Conservation (phyloP, 1,139 yeast genomes). For the Suhomyces panamericanus region DNA sequence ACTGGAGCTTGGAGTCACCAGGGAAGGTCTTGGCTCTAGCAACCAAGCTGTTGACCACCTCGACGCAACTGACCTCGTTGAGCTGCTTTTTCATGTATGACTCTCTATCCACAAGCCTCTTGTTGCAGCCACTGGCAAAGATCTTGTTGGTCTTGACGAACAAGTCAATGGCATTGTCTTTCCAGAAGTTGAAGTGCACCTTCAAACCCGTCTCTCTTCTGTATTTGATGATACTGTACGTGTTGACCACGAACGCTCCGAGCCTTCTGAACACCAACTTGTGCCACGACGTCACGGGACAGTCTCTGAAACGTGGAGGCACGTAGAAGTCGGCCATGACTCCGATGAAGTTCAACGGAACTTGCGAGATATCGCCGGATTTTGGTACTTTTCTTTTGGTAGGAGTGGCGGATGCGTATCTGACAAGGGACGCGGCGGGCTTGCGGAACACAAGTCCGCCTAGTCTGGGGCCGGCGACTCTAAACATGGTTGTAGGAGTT, state of each 20-base stretch:
- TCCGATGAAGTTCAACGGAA: constrained; percentile 43
- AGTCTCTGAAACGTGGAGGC: constrained; percentile 36
- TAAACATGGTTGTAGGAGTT: constrained; percentile 7
- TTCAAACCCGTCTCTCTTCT: constrained; percentile 62
- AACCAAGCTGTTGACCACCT: constrained; percentile 37
- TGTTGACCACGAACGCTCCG: constrained; percentile 58
- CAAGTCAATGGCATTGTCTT: constrained; percentile 66
- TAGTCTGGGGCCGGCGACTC: constrained; percentile 5
- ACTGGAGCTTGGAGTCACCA: constrained; percentile 55
- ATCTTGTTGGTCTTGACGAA: constrained; percentile 68
- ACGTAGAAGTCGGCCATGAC: constrained; percentile 47
- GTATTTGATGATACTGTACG: constrained; percentile 63
- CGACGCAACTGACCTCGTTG: constrained; percentile 58
- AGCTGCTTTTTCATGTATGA: constrained; percentile 41
- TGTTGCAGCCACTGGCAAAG: constrained; percentile 54
- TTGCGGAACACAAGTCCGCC: not conserved
- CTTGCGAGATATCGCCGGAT: constrained; percentile 35
- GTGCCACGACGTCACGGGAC: constrained; percentile 43
- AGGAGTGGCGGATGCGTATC: constrained; percentile 11
- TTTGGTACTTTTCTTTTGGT: constrained; percentile 21
- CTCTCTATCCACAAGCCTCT: constrained; percentile 36
- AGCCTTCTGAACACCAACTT: constrained; percentile 43
- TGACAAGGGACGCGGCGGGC: constrained; percentile 4
- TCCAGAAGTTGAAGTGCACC: constrained; percentile 70
- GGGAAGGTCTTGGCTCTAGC: constrained; percentile 59